Percentiles rank a stretch among this genome's conserved stretches.
Evolutionary conservation across 2,329 filamentous ascomycete genomes (phyloP).

Genomic region (Penicillium freii): DNA sequence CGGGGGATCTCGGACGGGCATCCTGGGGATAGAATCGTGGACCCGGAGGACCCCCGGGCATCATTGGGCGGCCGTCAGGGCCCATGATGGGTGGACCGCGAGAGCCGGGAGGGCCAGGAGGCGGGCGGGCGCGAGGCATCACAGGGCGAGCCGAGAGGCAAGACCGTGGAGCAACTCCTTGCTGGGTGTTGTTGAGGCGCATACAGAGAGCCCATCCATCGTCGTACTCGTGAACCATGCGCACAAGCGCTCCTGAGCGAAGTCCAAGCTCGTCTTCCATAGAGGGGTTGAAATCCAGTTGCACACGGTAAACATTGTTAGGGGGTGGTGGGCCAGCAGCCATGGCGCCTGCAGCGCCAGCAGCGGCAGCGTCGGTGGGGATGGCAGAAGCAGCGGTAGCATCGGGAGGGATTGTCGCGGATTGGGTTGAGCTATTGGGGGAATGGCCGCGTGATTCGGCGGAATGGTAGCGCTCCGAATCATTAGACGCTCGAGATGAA

Average conservation of each 20-base stretch:
- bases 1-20: conserved; percentile 48
- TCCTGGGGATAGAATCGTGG: conserved; percentile 36
- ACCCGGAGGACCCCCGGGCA: conserved; percentile 31
- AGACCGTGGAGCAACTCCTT: conserved; percentile 90
- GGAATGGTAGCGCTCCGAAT: conserved; percentile 22
- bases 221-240: conserved; percentile 92
- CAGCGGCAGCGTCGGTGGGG: conserved; percentile 3
- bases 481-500: conserved; percentile 24
- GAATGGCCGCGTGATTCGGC: conserved; percentile 22
- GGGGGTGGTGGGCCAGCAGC: conserved; percentile 42
- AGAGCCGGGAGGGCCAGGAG: conserved; percentile 35
- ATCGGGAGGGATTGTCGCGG: conserved; percentile 26
- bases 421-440: conserved; percentile 21
- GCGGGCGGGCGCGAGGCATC: conserved; percentile 66
- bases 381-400: conserved; percentile 13
- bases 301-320: conserved; percentile 81
- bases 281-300: conserved; percentile 89
- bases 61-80: conserved; percentile 32
- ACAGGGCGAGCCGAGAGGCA: conserved; percentile 90
- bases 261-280: conserved; percentile 90
- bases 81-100: conserved; percentile 37
- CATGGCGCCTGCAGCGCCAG: conserved; percentile 14
- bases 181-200: conserved; percentile 81
- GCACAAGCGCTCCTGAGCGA: conserved; percentile 75
- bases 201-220: conserved; percentile 97